Conservation (phyloP, 2,329 filamentous ascomycete genomes). For the Fusarium pilosicola region DNA sequence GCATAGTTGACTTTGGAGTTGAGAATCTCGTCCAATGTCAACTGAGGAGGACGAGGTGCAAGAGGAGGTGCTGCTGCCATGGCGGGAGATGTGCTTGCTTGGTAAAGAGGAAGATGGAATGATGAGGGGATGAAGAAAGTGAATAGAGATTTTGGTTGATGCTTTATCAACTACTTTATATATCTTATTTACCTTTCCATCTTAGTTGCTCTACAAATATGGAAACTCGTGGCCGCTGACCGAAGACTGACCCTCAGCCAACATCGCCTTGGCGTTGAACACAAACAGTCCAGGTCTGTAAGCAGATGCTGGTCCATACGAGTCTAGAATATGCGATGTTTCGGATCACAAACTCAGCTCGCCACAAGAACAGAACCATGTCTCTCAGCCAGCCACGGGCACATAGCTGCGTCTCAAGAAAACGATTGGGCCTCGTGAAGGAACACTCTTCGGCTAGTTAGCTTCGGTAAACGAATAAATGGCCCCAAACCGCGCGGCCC, state of each 20-base stretch:
- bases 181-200: background rate
- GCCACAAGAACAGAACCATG: background rate
- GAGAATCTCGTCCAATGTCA: slow-evolving; percentile 18
- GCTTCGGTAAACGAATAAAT: background rate
- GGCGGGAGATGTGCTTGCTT: background rate
- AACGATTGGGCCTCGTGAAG: accelerated
- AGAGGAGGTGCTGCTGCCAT: background rate
- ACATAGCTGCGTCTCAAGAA: accelerated
- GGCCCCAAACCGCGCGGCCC: background rate
- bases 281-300: no score
- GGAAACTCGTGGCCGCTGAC: background rate
- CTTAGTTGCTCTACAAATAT: background rate
- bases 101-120: background rate
- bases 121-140: background rate
- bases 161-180: background rate
- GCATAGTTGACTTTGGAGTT: slow-evolving; percentile 11
- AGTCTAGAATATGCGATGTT: background rate
- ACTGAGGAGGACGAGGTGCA: background rate
- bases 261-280: no score
- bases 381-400: background rate
- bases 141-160: background rate
- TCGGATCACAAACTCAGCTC: background rate
- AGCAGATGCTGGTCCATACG: background rate
- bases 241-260: background rate
- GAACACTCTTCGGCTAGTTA: accelerated